Base-by-base conservation (phyloP, 805 yeast genomes). In the Dipodascus geniculatus region DNA sequence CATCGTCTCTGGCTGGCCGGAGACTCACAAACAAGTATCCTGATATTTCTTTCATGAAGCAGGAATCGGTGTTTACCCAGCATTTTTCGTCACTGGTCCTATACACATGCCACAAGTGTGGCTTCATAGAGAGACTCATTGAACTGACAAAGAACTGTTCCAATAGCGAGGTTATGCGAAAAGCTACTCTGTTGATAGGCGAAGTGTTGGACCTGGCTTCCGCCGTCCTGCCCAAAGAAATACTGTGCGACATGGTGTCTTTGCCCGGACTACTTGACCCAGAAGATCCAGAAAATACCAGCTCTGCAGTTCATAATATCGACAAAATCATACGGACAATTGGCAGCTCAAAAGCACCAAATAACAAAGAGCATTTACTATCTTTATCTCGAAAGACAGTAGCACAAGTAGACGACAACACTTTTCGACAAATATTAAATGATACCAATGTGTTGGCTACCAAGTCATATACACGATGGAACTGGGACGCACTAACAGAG, bases 381-480 rank as follows among this genome's bases (percentile, higher is more conserved):
- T 57, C 54, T 24, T 60, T 65, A 20, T 55, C 61, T 50, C 55
- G 68, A 48, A 63, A 68, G 44, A 61, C 68, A 55, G 73, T 72
- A 3, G 60, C 65, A 4, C 68, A 64, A 54, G 71, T 78, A 48
- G 93, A 85, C 60, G 96, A 87, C 51, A 57, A 71, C 0, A 83
- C 82, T 52, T 78, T 90, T 62, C 82, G 83, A 58, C 74, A 76
- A 52, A 71, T 86, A 69, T 73, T 93, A 3, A 69, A 71, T 23
- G 83, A 82, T 50, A 81, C 96, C 0, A 81, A 76, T 58, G 89
- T 93, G 1, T 67, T 88, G 42, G 76, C 83, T 2, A 82, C 95
- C 0, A 93, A 91, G 63, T 86, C 83, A 53, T 88, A 76, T 63
- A 71, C 81, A 1, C 80, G 80, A 51, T 93, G 99, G 99, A 82